A percentile compares a stretch with the other conserved stretches of the same genome.
Evolutionary conservation across 2,329 filamentous ascomycete genomes (phyloP).

Genomic region (Penicillium crustosum): DNA sequence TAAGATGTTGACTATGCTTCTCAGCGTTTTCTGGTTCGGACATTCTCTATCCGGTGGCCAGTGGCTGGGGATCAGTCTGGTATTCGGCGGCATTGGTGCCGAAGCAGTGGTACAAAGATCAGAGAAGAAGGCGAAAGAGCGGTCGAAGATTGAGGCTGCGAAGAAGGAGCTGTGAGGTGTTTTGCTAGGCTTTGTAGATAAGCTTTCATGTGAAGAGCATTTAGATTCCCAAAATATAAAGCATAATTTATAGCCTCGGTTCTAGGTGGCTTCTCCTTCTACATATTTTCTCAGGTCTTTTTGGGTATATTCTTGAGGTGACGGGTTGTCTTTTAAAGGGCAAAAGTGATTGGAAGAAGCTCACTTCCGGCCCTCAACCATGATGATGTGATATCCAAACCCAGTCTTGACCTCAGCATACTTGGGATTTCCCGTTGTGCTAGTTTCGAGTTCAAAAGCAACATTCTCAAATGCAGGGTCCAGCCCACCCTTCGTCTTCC

Average conservation of each 20-base stretch:
- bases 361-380: slow-evolving; percentile 65
- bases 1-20: slow-evolving; percentile 99
- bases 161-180: slow-evolving; percentile 30
- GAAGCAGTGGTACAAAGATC: slow-evolving; percentile 77
- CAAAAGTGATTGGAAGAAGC: background rate
- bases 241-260: background rate
- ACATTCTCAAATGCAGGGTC: slow-evolving; percentile 61
- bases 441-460: slow-evolving; percentile 62
- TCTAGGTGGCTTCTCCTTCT: background rate
- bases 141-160: slow-evolving; percentile 52
- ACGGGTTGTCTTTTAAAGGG: background rate
- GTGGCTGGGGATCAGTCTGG: slow-evolving; percentile 86
- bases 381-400: slow-evolving; percentile 68
- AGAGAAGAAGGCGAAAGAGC: slow-evolving; percentile 81
- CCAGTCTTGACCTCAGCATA: slow-evolving; percentile 62
- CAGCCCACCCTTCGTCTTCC: slow-evolving; percentile 60
- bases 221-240: slow-evolving; percentile 5
- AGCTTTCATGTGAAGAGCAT: background rate
- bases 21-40: slow-evolving; percentile 92
- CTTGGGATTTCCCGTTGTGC: slow-evolving; percentile 61
- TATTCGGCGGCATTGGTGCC: slow-evolving; percentile 92
- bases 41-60: slow-evolving; percentile 85
- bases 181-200: background rate
- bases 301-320: background rate
- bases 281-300: background rate